Evolutionary conservation across 768 basidiomycete genomes (phyloP), one percentile per base, ranked within the genome.

Genomic region (Russula ochroleuca): DNA sequence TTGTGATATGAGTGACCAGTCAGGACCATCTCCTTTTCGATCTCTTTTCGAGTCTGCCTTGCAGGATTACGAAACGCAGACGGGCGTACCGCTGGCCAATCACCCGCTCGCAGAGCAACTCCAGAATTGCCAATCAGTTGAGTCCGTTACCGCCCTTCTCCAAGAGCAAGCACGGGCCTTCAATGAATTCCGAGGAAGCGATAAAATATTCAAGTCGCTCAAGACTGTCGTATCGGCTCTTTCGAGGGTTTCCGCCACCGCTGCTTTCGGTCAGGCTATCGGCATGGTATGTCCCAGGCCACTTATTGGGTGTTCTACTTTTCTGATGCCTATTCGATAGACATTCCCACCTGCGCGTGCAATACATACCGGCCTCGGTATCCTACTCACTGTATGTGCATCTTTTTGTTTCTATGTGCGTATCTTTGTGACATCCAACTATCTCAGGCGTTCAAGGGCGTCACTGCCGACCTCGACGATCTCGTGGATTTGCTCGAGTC

Each of bases 301-400:
- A 43, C 41, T 17, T 6, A 43, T 19, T 19, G 19, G 17, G 17
- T 35, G 35, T 41, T 17, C 40, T 14, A 41, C 40, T 5, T 41
- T 6, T 17, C 40, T 41, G 17, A 41, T 28, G 86, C 77, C 35
- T 45, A 8, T 45, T 21, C 43, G 1, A 45, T 19, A 45, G 43
- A 4, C 43, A 21, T 45, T 45, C 43, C 43, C 43, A 45, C 43
- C 43, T 45, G 43, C 43, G 8, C 17, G 8, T 5, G 43, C 43
- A 17, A 35, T 35, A 8, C 35, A 35, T 35, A 35, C 35, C 10
- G 35, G 35, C 35, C 3, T 35, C 35, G 35, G 4, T 35, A 35
- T 35, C 35, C 35, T 35, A 35, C 35, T 35, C 35, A 35, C 10
- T 35, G 35, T 35, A 35, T 35, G 35, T 35, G 35, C 35, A 7